Evolutionary conservation across 345 rosid species (phyloP), one percentile per base, ranked within the genome.

Genomic region (Crucihimalaya himalaica): DNA sequence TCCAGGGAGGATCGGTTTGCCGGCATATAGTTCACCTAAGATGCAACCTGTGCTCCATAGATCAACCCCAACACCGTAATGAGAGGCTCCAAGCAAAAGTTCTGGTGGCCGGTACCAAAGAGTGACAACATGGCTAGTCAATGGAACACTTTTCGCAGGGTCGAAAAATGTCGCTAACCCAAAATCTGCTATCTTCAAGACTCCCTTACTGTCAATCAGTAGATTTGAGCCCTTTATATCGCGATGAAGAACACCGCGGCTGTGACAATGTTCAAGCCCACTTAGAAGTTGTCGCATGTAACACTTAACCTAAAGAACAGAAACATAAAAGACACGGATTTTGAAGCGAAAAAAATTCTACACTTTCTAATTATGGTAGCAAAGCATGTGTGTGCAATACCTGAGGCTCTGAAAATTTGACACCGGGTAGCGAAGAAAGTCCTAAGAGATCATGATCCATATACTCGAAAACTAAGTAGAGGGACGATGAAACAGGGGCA

Each of bases 391-490:
- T 81, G 21, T 34, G 66, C 37, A 69, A 20, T 83, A 94, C 98
- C 99, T 95, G 97, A 63, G 99, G 84, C 81, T 95, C 97, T 2
- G 87, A 62, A 76, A 95, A 95, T 75, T 88, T 87, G 62, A 78
- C 52, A 20, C 93, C 88, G 6, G 99, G 96, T 71, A 89, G 78
- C 0, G 99, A 83, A 51, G 88, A 81, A 75, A 95, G 88, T 64
- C 99, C 99, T 29, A 91, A 84, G 58, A 95, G 96, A 80, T 95
- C 99, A 73, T 95, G 99, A 63, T 95, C 99, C 99, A 95, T 95
- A 73, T 92, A 95, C 75, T 95, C 96, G 13, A 95, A 89, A 73
- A 95, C 85, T 73, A 95, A 96, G 83, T 88, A 92, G 79, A 95
- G 83, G 71, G 88, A 85, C 20, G 88, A 85, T 9, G 97, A 85